Conservation (phyloP, 768 basidiomycete species). For the Lactarius trivialis region DNA sequence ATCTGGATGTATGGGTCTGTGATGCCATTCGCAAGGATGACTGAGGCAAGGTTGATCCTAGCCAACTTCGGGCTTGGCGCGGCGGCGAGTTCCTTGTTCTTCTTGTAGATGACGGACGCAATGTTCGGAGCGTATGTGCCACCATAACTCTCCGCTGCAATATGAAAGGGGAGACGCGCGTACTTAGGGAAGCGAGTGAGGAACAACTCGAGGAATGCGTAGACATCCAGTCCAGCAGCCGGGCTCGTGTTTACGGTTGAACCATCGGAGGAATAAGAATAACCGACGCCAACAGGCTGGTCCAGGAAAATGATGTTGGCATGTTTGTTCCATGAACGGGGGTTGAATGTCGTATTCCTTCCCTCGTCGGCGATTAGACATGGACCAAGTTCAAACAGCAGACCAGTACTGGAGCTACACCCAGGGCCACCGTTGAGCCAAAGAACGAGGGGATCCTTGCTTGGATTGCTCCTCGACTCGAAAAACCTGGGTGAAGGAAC, state of each 20-base stretch:
- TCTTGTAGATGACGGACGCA: constrained; percentile 71
- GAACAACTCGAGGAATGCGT: constrained; percentile 79
- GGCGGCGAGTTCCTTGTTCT: constrained; percentile 56
- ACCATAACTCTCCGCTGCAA: constrained; percentile 75
- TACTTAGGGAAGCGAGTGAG: constrained; percentile 71
- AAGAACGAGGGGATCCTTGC: constrained; percentile 73
- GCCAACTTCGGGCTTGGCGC: constrained; percentile 44
- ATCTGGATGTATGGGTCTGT: constrained; percentile 82
- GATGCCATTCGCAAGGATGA: constrained; percentile 84
- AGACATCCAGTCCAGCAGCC: constrained; percentile 85
- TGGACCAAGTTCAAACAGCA: constrained; percentile 23
- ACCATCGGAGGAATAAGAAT: constrained; percentile 74
- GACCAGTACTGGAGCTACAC: constrained; percentile 29
- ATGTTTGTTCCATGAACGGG: constrained; percentile 77
- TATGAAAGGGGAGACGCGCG: constrained; percentile 60
- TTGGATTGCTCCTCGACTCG: constrained; percentile 69
- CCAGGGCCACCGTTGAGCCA: constrained; percentile 81
- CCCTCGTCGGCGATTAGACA: constrained; percentile 30
- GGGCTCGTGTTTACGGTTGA: constrained; percentile 73
- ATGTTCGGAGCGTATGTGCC: constrained; percentile 79
- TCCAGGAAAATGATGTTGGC: constrained; percentile 75
- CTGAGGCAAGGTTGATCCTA: constrained; percentile 72
- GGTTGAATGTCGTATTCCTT: constrained; percentile 62
- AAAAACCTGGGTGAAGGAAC: constrained; percentile 61
- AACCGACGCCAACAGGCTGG: constrained; percentile 86